Evolutionary conservation across 805 yeast species (phyloP), one percentile per base, ranked within the genome.

Genomic region (Metschnikowia santaceciliae): DNA sequence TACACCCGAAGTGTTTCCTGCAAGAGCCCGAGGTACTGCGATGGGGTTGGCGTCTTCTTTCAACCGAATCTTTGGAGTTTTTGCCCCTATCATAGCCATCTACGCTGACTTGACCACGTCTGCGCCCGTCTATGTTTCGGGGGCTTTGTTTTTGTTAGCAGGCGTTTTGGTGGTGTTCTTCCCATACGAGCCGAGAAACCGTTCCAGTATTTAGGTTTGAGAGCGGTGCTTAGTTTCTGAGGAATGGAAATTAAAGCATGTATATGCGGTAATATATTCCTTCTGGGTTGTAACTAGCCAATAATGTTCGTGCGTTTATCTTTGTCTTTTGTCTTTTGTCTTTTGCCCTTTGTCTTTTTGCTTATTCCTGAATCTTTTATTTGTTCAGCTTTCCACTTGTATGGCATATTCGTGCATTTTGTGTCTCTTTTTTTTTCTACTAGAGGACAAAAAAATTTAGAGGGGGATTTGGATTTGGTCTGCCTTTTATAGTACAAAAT

Each of bases 1-100:
- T 60, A 82, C 87, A 3, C 88, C 88, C 0, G 86, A 83, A 60
- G 78, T 80, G 22, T 75, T 83, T 63, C 83, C 83, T 37, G 60
- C 75, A 1, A 66, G 62, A 47, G 64, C 70, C 36, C 58, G 76
- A 53, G 83, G 83, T 14, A 82, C 88, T 1, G 88, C 84, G 42
- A 77, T 78, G 40, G 84, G 86, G 3, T 56, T 83, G 15, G 79
- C 83, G 7, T 73, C 85, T n/a, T 80, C 81, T 6, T 70, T 72
- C 33, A 76, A 76, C 54, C 68, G 86, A 65, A 57, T 79, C 26
- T 66, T 78, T 47, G 85, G 84, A 47, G 77, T 76, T 19, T 73
- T 81, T 60, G 83, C 82, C 5, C 86, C 86, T 19, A 77, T 81
- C 32, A 77, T 80, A 35, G 78, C 75, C 43, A 80, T 78, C 56